Percentiles rank a stretch among this genome's conserved stretches.
Evolutionary conservation across 176 grass and related monocot species (phyloP).

Genomic region (Oryza brachyantha): DNA sequence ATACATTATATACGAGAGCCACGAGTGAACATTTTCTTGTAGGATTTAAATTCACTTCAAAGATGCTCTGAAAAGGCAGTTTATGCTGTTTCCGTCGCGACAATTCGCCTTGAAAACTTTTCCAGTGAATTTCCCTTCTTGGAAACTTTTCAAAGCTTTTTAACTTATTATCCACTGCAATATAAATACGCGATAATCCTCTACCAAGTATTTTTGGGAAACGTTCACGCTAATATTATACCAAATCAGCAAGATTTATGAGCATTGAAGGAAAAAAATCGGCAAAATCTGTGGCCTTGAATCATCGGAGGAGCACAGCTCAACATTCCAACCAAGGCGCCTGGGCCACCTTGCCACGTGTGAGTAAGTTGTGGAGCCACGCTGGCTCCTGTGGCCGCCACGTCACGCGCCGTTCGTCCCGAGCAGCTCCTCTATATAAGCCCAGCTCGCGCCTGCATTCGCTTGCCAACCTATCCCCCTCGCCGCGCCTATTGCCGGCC

Average conservation of each 20-base stretch:
- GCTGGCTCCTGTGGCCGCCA: not conserved
- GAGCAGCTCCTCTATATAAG: conserved; percentile 25
- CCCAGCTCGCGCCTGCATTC: not conserved
- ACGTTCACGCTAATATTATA: not conserved
- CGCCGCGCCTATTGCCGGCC: conserved; percentile 25
- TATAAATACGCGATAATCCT: too few species aligned
- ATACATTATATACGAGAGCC: too few species aligned
- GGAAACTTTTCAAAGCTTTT: too few species aligned
- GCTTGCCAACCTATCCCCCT: not conserved
- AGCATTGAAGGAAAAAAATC: not conserved
- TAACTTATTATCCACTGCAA: too few species aligned
- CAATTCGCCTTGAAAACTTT: too few species aligned
- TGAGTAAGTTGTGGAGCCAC: conserved; percentile 4
- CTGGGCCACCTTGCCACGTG: not conserved
- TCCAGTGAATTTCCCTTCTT: too few species aligned
- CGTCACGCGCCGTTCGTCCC: not conserved
- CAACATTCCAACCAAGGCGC: not conserved
- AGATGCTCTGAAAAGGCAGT: too few species aligned
- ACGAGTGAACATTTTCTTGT: too few species aligned
- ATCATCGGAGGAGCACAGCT: not conserved
- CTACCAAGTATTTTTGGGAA: too few species aligned
- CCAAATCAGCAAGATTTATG: not conserved
- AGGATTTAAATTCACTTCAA: too few species aligned
- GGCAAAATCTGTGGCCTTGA: not conserved
- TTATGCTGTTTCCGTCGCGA: too few species aligned